Conservation (phyloP, 768 basidiomycete species). For the Termitomyces sp. region DNA sequence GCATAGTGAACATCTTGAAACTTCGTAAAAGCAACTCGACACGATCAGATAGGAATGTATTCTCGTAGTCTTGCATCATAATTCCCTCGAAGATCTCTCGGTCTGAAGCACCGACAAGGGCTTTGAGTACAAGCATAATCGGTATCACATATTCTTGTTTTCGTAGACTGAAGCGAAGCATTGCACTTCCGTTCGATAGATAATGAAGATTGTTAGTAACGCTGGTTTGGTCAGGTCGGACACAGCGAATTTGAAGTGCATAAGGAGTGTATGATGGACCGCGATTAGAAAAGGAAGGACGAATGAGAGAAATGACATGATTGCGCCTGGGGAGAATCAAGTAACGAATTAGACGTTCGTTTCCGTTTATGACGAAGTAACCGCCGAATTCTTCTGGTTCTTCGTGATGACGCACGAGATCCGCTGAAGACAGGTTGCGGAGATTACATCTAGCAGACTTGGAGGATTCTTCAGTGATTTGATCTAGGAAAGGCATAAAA, state of each 20-base stretch:
- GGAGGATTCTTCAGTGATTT: neutral
- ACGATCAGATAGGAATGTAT: conserved; percentile 96
- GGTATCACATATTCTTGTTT: conserved; percentile 99
- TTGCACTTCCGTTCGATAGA: conserved; percentile 93
- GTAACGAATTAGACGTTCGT: conserved; percentile 97
- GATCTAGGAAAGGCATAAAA: neutral
- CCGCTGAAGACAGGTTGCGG: conserved; percentile 76
- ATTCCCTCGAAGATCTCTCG: conserved; percentile 95
- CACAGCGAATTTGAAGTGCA: conserved; percentile 94
- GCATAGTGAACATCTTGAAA: conserved; percentile 89
- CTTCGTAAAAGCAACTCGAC: conserved; percentile 91
- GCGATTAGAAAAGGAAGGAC: conserved; percentile 87
- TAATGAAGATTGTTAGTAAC: conserved; percentile 97
- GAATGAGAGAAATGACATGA: conserved; percentile 88
- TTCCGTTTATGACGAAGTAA: conserved; percentile 98
- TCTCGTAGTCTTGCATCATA: conserved; percentile 94
- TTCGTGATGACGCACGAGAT: conserved; percentile 86
- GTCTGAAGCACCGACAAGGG: conserved; percentile 85
- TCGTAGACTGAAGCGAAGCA: conserved; percentile 92
- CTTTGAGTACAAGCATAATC: conserved; percentile 94
- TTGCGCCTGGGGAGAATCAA: conserved; percentile 94
- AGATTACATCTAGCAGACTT: conserved; percentile 92
- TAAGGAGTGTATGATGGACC: conserved; percentile 93
- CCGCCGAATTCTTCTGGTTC: conserved; percentile 99
- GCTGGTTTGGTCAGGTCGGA: conserved; percentile 88